Percentiles rank a stretch among this genome's conserved stretches.
These are phyloP conservation scores for Aureoboletus auriporus DNA, from an alignment of 768 basidiomycete genomes.

Conservation along the genomic window DNA sequence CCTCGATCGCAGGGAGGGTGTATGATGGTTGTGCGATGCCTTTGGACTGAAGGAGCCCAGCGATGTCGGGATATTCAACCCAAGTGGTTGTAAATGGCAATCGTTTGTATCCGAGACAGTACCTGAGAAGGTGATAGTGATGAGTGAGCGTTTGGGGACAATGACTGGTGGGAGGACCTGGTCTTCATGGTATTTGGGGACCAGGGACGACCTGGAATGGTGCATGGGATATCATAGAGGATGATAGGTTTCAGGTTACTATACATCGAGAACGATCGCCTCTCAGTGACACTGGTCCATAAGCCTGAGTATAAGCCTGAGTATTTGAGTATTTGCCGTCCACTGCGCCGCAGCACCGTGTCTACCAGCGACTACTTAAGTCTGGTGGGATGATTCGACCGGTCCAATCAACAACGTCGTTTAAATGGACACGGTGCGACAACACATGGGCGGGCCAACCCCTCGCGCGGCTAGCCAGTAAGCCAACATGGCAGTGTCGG, in stretches of 20 bases:
- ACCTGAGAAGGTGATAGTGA: constrained; percentile 30
- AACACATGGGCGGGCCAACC: too few species aligned
- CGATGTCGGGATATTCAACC: constrained; percentile 52
- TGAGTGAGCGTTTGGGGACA: not conserved
- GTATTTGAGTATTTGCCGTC: too few species aligned
- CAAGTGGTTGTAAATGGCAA: constrained; percentile 12
- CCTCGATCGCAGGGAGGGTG: constrained; percentile 49
- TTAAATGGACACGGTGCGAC: too few species aligned
- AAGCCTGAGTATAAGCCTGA: too few species aligned
- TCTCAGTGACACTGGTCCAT: too few species aligned
- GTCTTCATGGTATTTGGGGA: constrained; percentile 37
- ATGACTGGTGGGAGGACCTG: constrained; percentile 15
- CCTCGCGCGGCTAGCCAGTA: too few species aligned
- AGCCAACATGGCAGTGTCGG: too few species aligned
- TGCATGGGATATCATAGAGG: constrained; percentile 35
- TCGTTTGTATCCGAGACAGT: constrained; percentile 21
- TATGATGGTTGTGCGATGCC: constrained; percentile 26
- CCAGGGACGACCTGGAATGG: constrained; percentile 28
- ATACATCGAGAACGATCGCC: too few species aligned
- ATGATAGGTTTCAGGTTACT: constrained; percentile 21
- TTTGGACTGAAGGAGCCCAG: constrained; percentile 21
- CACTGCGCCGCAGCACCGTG: too few species aligned
- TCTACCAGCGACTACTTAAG: too few species aligned
- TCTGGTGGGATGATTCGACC: too few species aligned
- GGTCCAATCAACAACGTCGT: too few species aligned